These are phyloP conservation scores for Chimonanthus praecox DNA, from an alignment of 164 flowering plant species.

Conservation along the genomic window DNA sequence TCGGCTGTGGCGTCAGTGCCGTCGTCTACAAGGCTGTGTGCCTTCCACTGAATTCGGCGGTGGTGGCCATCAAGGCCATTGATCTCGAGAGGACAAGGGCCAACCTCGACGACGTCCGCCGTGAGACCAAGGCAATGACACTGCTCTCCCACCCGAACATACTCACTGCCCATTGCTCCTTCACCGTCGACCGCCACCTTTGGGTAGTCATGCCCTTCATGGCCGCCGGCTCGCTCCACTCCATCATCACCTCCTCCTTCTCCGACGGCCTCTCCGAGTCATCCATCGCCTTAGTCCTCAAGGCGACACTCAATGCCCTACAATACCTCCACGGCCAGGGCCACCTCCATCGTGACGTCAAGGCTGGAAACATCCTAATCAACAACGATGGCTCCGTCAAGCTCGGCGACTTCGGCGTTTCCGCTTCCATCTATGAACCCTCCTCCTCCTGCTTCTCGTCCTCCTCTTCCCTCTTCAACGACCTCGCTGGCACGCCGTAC, in stretches of 20 bases:
- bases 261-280: conserved; percentile 62
- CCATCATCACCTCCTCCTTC: conserved; percentile 55
- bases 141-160: conserved; percentile 81
- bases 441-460: conserved; percentile 12
- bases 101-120: conserved; percentile 34
- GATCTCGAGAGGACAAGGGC: conserved; percentile 53
- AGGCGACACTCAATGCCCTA: conserved; percentile 58
- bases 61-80: conserved; percentile 72
- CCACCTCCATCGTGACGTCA: conserved; percentile 70
- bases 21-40: conserved; percentile 71
- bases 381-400: conserved; percentile 58
- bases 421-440: conserved; percentile 62
- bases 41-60: conserved; percentile 33
- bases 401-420: conserved; percentile 76
- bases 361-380: conserved; percentile 71
- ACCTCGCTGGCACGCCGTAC: conserved; percentile 64
- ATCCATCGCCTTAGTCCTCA: conserved; percentile 53
- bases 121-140: conserved; percentile 60
- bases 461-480: conserved; percentile 34
- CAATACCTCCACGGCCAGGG: conserved; percentile 75
- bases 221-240: conserved; percentile 76
- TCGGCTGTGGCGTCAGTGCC: conserved; percentile 64
- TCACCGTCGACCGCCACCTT: conserved; percentile 58
- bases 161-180: conserved; percentile 68
- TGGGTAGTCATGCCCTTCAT: conserved; percentile 97